These are phyloP conservation scores for Breynia disticha DNA, from an alignment of 441 rosid genomes.

Conservation along the genomic window DNA sequence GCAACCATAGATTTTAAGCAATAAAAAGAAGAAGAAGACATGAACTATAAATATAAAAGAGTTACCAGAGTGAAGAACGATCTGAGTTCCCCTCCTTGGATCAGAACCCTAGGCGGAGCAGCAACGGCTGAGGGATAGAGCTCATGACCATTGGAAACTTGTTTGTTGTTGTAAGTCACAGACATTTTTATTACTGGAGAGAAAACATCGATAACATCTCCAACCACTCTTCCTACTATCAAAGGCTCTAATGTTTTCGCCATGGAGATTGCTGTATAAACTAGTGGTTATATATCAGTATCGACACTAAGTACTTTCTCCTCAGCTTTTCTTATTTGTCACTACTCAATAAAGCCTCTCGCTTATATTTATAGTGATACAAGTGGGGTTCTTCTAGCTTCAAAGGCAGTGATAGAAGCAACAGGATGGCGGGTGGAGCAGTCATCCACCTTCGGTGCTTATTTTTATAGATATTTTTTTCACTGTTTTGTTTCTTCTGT, in stretches of 20 bases:
- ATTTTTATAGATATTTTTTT: too few species aligned
- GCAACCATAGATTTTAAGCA: too few species aligned
- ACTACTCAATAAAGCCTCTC: too few species aligned
- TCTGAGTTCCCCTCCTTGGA: slow-evolving; percentile 62
- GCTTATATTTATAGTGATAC: too few species aligned
- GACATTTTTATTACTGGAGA: slow-evolving; percentile 37
- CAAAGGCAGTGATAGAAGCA: too few species aligned
- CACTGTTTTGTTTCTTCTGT: too few species aligned
- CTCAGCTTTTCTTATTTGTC: background rate
- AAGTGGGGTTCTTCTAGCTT: too few species aligned
- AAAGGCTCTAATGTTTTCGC: slow-evolving; percentile 40
- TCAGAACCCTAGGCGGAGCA: slow-evolving; percentile 50
- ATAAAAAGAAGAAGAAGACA: background rate
- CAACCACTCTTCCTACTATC: slow-evolving; percentile 57
- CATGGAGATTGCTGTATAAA: too few species aligned
- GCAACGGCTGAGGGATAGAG: slow-evolving; percentile 47
- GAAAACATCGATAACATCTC: slow-evolving; percentile 69
- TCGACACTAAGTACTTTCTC: too few species aligned
- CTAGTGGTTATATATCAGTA: too few species aligned
- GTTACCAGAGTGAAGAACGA: slow-evolving; percentile 66
- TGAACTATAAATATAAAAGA: background rate
- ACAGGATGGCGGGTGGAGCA: too few species aligned
- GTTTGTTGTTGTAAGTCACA: slow-evolving; percentile 38
- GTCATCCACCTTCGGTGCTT: too few species aligned
- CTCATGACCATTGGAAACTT: slow-evolving; percentile 59